These are phyloP conservation scores for Planoprotostelium fungivorum DNA, from an alignment of 78 protist species.

Conservation along the genomic window DNA sequence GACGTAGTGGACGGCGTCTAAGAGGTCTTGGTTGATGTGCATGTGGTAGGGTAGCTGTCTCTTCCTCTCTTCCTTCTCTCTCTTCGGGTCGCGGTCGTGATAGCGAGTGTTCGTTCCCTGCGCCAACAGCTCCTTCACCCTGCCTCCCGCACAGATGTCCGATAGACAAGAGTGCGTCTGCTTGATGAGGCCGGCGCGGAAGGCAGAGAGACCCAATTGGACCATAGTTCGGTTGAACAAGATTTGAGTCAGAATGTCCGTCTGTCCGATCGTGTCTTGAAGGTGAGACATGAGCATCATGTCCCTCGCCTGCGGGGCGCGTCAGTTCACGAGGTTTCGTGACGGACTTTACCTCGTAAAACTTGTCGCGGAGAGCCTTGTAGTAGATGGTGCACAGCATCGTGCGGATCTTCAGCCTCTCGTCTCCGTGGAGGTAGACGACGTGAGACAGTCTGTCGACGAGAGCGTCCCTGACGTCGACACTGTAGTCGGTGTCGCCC, in stretches of 20 bases:
- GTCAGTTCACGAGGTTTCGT: not conserved
- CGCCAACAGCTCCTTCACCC: slow-evolving; percentile 81
- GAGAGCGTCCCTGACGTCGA: not conserved
- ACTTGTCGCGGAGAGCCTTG: slow-evolving; percentile 64
- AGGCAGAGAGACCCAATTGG: slow-evolving; percentile 93
- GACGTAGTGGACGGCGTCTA: slow-evolving; percentile 86
- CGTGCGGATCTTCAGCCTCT: slow-evolving; percentile 69
- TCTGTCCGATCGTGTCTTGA: slow-evolving; percentile 65
- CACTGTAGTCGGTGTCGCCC: not conserved
- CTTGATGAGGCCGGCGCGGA: slow-evolving; percentile 78
- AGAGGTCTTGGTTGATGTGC: slow-evolving; percentile 91
- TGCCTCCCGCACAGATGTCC: slow-evolving; percentile 38
- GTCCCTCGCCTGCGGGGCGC: slow-evolving; percentile 73
- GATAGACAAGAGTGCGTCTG: slow-evolving; percentile 83
- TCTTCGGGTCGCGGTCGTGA: slow-evolving; percentile 50
- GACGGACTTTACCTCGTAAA: slow-evolving; percentile 24
- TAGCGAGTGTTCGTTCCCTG: slow-evolving; percentile 67
- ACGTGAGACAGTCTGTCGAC: slow-evolving; percentile 28
- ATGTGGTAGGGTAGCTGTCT: slow-evolving; percentile 91
- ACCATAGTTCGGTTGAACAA: slow-evolving; percentile 92
- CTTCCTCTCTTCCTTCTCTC: slow-evolving; percentile 68
- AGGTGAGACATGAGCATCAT: slow-evolving; percentile 84
- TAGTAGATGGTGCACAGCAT: slow-evolving; percentile 75
- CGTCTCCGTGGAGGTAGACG: slow-evolving; percentile 71
- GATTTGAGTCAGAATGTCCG: slow-evolving; percentile 67